Evolutionary conservation across 306 rosid species (phyloP).

Genomic region (Inga leiocalycina): DNA sequence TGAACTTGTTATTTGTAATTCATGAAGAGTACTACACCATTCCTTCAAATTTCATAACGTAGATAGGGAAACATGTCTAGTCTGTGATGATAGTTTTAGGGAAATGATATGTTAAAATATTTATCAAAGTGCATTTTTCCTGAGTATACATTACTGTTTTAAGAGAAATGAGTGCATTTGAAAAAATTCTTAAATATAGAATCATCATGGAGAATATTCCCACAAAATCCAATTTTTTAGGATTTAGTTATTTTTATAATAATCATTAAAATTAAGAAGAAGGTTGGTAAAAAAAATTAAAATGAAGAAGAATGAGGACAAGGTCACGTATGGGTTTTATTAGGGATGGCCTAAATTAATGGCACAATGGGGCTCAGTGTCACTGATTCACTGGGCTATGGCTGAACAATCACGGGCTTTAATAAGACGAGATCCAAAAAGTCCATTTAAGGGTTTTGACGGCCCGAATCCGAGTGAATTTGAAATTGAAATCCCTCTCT

Average conservation of each 20-base stretch:
- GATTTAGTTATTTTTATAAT: no score
- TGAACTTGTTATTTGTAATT: no score
- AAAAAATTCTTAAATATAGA: neutral
- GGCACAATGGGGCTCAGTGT: neutral
- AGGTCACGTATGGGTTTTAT: neutral
- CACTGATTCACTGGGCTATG: neutral
- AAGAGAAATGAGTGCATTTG: neutral
- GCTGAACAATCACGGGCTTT: neutral
- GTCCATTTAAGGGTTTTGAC: neutral
- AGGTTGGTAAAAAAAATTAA: neutral
- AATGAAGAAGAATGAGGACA: neutral
- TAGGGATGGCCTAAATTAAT: neutral
- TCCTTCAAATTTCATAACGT: no score
- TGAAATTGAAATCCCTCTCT: slow-evolving; percentile 3
- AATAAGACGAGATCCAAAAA: slow-evolving; percentile 19
- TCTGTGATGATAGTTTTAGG: neutral
- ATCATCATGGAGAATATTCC: neutral
- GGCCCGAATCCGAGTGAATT: neutral
- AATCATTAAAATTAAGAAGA: no score
- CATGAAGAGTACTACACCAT: neutral
- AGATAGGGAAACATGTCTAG: neutral
- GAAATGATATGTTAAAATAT: neutral
- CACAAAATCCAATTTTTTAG: neutral
- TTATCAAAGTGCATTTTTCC: neutral
- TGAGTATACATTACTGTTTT: neutral